Conservation (phyloP, 352 stramenopile species). For the Phytopythium helicoides region DNA sequence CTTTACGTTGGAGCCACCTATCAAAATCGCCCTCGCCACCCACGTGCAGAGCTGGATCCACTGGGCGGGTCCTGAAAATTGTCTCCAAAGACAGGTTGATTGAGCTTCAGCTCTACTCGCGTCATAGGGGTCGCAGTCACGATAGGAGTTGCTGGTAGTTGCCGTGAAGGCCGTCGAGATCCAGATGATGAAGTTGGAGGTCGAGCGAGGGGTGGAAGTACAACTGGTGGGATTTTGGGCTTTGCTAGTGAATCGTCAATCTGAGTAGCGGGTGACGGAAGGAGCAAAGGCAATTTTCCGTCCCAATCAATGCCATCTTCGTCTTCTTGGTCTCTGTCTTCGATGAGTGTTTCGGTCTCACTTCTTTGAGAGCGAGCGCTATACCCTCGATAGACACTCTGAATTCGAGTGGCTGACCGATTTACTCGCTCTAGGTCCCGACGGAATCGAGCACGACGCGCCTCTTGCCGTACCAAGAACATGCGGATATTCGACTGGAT, state of each 20-base stretch:
- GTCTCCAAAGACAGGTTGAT: conserved; percentile 49
- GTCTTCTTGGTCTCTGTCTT: conserved; percentile 20
- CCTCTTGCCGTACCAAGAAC: conserved; percentile 44
- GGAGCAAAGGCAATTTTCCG: background rate
- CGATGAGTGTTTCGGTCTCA: conserved; percentile 8
- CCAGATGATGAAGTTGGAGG: conserved; percentile 11
- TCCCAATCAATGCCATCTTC: background rate
- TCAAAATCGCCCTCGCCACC: too few species aligned
- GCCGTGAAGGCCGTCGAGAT: background rate
- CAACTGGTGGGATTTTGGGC: conserved; percentile 11
- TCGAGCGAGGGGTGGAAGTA: conserved; percentile 17
- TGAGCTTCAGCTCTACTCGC: conserved; percentile 55
- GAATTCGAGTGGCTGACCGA: conserved; percentile 55
- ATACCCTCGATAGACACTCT: conserved; percentile 68
- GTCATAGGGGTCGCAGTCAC: conserved; percentile 30
- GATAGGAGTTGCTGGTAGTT: conserved; percentile 2
- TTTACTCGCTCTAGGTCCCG: conserved; percentile 63
- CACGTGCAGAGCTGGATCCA: conserved; percentile 9
- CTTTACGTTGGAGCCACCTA: too few species aligned
- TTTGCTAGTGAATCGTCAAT: background rate
- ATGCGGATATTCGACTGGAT: conserved; percentile 73
- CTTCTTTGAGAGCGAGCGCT: conserved; percentile 30
- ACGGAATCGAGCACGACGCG: conserved; percentile 36
- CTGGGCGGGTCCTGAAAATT: conserved; percentile 22
- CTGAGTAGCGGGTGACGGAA: background rate